These are phyloP conservation scores for Sporodiniella umbellata DNA, from an alignment of 371 early-diverging fungal genomes.

Conservation along the genomic window DNA sequence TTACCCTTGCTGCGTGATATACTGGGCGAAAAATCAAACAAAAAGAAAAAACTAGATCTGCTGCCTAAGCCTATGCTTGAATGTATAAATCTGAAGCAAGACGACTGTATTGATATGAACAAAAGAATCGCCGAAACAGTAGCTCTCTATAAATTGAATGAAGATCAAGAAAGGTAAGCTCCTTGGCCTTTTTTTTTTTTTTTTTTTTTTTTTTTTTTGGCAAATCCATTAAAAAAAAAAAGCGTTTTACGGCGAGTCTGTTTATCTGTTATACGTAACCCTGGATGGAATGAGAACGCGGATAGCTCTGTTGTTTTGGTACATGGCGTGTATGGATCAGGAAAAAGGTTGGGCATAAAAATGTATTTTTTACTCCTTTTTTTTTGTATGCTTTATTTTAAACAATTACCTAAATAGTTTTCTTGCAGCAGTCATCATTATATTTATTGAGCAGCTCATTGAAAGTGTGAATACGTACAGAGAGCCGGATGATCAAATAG, in stretches of 20 bases:
- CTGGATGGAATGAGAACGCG: conserved; percentile 43
- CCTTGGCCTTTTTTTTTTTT: no score
- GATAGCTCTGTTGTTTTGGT: conserved; percentile 44
- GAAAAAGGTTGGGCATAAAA: no score
- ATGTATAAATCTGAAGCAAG: conserved; percentile 29
- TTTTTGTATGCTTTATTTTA: conserved; percentile 3
- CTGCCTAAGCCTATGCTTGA: conserved; percentile 13
- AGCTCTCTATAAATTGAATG: conserved; percentile 51
- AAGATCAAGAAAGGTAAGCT: conserved; percentile 55
- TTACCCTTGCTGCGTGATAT: conserved; percentile 50
- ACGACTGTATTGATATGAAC: conserved; percentile 47
- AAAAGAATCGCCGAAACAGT: conserved; percentile 33
- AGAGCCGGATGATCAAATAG: conserved; percentile 35
- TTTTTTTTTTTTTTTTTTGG: background rate
- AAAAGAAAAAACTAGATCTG: conserved; percentile 17
- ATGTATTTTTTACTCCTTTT: no score
- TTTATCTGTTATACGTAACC: conserved; percentile 46
- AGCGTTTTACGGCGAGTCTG: conserved; percentile 60
- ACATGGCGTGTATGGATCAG: conserved; percentile 77
- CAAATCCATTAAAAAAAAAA: no score
- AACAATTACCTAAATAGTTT: conserved; percentile 42
- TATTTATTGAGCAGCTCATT: conserved; percentile 64
- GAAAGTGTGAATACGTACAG: conserved; percentile 37
- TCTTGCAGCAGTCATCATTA: conserved; percentile 73
- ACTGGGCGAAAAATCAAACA: conserved; percentile 17